phyloP scores from a whole-genome alignment of 2,329 filamentous ascomycete species.

The Aspergillus sp. region DNA sequence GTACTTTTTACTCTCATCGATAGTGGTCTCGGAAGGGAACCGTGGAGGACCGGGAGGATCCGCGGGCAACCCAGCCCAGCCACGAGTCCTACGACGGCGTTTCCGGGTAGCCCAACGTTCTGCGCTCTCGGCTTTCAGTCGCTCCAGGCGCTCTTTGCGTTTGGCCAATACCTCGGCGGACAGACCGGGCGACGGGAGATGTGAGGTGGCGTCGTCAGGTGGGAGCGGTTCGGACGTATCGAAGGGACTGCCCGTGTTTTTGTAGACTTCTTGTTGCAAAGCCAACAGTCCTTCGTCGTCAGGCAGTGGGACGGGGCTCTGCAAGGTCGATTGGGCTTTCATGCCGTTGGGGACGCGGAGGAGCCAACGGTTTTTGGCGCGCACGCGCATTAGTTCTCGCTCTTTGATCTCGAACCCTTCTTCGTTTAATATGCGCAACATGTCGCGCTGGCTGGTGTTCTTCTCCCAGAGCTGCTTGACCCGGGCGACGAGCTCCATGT shows the following conservation, averaged over 20 bases:
- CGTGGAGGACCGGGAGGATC: constrained; percentile 68
- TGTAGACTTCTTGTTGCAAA: constrained; percentile 41
- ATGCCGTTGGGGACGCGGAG: constrained; percentile 62
- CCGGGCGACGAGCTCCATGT: constrained; percentile 64
- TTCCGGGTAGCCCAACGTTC: constrained; percentile 64
- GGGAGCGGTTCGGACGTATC: constrained; percentile 27
- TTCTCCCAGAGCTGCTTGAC: constrained; percentile 76
- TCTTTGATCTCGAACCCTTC: constrained; percentile 74
- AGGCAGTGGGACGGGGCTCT: constrained; percentile 22
- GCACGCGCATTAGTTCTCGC: constrained; percentile 67
- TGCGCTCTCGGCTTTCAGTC: constrained; percentile 58
- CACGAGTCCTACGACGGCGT: constrained; percentile 65
- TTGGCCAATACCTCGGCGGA: constrained; percentile 52
- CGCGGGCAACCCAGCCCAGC: constrained; percentile 66
- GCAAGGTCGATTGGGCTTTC: constrained; percentile 41
- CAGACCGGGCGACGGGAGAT: constrained; percentile 31
- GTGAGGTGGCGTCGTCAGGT: constrained; percentile 19
- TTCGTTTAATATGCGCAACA: constrained; percentile 66
- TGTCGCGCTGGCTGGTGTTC: constrained; percentile 71
- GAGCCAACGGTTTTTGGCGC: constrained; percentile 67
- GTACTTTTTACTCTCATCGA: constrained; percentile 73
- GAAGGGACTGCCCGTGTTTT: constrained; percentile 24
- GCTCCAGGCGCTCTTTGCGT: constrained; percentile 54
- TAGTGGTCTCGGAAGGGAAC: constrained; percentile 78
- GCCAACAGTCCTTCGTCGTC: constrained; percentile 40